Evolutionary conservation across 768 basidiomycete genomes (phyloP).

Genomic region (Phylloporus sp.): DNA sequence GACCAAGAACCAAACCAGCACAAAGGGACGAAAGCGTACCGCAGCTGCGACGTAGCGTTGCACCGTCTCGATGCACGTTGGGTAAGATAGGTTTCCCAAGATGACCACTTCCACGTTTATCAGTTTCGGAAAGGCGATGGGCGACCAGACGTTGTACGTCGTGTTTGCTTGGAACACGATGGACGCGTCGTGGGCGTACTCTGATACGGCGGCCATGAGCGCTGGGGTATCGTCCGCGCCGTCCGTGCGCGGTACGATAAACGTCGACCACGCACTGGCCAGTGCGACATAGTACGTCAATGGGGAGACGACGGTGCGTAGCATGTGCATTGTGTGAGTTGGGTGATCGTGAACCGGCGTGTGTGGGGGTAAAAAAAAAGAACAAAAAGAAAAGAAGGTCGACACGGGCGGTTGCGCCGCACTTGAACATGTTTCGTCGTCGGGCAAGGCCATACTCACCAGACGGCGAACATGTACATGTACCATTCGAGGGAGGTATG

Average conservation of each 20-base stretch:
- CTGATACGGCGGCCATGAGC: slow-evolving; percentile 39
- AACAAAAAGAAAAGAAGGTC: no score
- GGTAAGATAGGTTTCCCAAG: slow-evolving; percentile 56
- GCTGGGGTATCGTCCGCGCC: slow-evolving; percentile 51
- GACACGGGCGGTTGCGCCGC: neutral
- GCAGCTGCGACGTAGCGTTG: slow-evolving; percentile 45
- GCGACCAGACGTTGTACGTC: slow-evolving; percentile 59
- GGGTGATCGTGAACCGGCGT: neutral
- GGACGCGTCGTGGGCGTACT: slow-evolving; percentile 39
- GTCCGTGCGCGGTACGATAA: slow-evolving; percentile 44
- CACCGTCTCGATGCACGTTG: slow-evolving; percentile 44
- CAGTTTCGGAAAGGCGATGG: slow-evolving; percentile 49
- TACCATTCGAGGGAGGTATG: no score
- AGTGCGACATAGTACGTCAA: slow-evolving; percentile 20
- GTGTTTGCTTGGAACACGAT: slow-evolving; percentile 54
- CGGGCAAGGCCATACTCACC: no score
- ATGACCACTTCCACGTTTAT: slow-evolving; percentile 54
- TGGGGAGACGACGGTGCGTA: neutral
- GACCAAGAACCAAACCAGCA: neutral
- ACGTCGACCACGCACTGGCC: slow-evolving; percentile 42
- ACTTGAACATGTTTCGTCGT: neutral
- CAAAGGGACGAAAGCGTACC: slow-evolving; percentile 26
- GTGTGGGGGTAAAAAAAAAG: neutral
- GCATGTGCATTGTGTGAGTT: neutral
- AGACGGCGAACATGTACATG: no score